Conservation (phyloP, 257 asterid genomes). For the Solanum commersonii region DNA sequence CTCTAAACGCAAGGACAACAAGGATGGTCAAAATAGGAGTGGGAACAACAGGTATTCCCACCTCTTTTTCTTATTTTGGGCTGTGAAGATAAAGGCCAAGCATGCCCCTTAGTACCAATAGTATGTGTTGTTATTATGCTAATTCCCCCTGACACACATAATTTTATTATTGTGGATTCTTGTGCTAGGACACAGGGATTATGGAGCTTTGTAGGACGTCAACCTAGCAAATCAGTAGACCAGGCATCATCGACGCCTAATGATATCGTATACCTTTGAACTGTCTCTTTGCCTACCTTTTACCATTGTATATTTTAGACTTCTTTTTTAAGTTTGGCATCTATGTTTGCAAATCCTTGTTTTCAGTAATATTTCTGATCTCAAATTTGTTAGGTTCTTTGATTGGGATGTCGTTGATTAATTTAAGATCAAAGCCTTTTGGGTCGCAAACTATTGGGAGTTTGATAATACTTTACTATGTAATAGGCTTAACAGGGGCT, state of each 20-base stretch:
- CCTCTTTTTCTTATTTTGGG: background rate
- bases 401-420: background rate
- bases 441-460: background rate
- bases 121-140: background rate
- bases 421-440: background rate
- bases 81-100: background rate
- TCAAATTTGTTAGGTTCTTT: background rate
- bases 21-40: conserved; percentile 30
- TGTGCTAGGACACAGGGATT: conserved; percentile 40
- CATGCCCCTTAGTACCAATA: background rate
- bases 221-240: conserved; percentile 38
- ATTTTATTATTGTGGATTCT: background rate
- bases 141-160: background rate
- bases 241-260: conserved; percentile 30
- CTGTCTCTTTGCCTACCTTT: background rate
- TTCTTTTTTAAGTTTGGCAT: background rate
- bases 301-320: background rate
- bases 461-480: background rate
- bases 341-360: background rate
- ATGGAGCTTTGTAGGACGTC: conserved; percentile 53
- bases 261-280: conserved; percentile 34
- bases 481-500: background rate
- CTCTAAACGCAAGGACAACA: conserved; percentile 24
- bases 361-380: background rate
- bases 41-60: conserved; percentile 36